phyloP scores from a whole-genome alignment of 1,284 basidiomycete genomes.

The Boletus austroedulis region DNA sequence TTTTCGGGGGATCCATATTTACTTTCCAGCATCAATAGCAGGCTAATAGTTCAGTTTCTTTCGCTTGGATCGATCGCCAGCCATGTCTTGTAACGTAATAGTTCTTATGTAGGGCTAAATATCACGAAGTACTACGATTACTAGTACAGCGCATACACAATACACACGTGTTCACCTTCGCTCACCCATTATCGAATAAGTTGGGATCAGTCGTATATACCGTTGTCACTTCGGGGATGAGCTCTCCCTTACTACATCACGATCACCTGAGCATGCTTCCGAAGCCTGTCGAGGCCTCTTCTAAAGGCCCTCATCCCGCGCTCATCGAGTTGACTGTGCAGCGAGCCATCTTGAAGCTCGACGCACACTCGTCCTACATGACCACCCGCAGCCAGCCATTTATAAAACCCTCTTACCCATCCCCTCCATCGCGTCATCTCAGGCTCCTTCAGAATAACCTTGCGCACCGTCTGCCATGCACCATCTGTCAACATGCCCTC shows the following conservation, averaged over 20 bases:
- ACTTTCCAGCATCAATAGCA: no score
- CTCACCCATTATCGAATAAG: no score
- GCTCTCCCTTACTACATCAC: slow-evolving; percentile 1
- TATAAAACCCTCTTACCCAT: slow-evolving; percentile 17
- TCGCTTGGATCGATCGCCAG: no score
- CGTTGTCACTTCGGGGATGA: no score
- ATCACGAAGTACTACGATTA: no score
- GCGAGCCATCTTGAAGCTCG: slow-evolving; percentile 7
- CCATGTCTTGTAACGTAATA: no score
- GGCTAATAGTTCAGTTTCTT: no score
- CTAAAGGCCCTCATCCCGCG: slow-evolving; percentile 1
- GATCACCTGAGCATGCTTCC: slow-evolving; percentile 15
- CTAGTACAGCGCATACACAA: no score
- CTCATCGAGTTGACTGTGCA: background rate
- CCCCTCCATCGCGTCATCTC: slow-evolving; percentile 19
- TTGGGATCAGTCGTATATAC: no score
- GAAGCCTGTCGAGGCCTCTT: slow-evolving; percentile 11
- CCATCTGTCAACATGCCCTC: slow-evolving; percentile 6
- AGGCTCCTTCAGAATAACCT: slow-evolving; percentile 17
- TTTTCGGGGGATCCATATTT: no score
- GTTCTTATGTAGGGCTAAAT: no score
- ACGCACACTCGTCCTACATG: slow-evolving; percentile 9
- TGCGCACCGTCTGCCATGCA: slow-evolving; percentile 15
- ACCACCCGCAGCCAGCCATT: slow-evolving; percentile 21
- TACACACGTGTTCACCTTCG: no score